These are phyloP conservation scores for Stagonosporopsis rhizophila DNA, from an alignment of 2,329 filamentous ascomycete species.

Conservation along the genomic window DNA sequence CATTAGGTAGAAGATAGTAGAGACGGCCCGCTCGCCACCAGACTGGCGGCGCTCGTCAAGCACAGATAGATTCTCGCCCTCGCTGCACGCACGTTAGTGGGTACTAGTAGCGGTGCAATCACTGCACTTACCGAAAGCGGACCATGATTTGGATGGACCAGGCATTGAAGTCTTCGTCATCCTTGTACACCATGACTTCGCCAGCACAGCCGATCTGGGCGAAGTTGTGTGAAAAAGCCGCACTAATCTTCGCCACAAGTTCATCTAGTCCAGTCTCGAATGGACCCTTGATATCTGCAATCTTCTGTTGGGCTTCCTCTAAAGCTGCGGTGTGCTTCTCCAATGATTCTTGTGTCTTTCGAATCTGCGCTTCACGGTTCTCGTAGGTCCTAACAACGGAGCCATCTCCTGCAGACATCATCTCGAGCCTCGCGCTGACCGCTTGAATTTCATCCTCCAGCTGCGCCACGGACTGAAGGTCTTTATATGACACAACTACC, in stretches of 20 bases:
- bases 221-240: constrained; percentile 92
- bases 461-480: constrained; percentile 56
- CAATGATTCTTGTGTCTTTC: constrained; percentile 66
- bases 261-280: constrained; percentile 88
- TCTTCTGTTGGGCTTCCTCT: constrained; percentile 62
- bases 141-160: constrained; percentile 96
- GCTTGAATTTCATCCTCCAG: constrained; percentile 77
- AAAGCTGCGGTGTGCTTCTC: constrained; percentile 63
- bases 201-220: constrained; percentile 92
- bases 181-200: constrained; percentile 86
- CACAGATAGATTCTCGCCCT: constrained; percentile 80
- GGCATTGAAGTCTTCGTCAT: constrained; percentile 85
- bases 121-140: constrained; percentile 77
- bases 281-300: constrained; percentile 69
- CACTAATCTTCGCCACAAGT: constrained; percentile 81
- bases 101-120: not conserved
- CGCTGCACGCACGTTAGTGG: constrained; percentile 19
- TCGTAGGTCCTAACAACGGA: constrained; percentile 76
- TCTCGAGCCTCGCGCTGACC: constrained; percentile 76
- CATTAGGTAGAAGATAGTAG: constrained; percentile 99
- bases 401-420: constrained; percentile 80
- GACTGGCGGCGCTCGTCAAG: constrained; percentile 94
- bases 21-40: constrained; percentile 93
- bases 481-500: constrained; percentile 28
- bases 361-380: constrained; percentile 65